Evolutionary conservation across 345 rosid genomes (phyloP), one percentile per base, ranked within the genome.

Genomic region (Eutrema yunnanense): DNA sequence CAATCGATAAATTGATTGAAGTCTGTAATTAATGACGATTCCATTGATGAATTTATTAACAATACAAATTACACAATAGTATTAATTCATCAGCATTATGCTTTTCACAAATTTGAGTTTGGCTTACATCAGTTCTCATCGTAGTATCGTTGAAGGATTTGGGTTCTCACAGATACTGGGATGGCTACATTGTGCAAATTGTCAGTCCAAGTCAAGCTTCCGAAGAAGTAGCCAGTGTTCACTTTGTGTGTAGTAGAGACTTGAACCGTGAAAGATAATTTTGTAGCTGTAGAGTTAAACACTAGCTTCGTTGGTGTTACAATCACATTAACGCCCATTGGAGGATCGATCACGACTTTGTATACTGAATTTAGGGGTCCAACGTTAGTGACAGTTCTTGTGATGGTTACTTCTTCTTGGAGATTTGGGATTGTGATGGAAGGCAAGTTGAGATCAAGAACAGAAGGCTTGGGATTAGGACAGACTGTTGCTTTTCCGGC

Each of bases 381-480:
- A 19, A 79, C 84, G 34, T 85, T 85, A 11, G 81, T 87, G 5
- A 87, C 70, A 0, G 74, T 82, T 74, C 92, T 73, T 3, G 76
- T 75, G 37, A 67, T 55, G 43, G 65, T 53, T 6, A 29, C 56
- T 48, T 58, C 67, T 22, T 65, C 68, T 62, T 19, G 49, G 13
- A 60, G 75, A 10, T 63, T 29, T 54, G 72, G 82, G 64, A 56
- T 78, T 33, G 85, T 55, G 26, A 22, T 22, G 26, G 26, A 22
- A 22, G 26, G 26, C 26, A 22, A 22, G 26, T 22, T 22, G 26
- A 87, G 62, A 29, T 82, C 80, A 5, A 72, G 62, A 26, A 75
- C 41, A 0, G 72, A 68, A 6, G 76, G 75, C 2, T 46, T 69
- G 3, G 73, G 62, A 37, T 38, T 73, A 0, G 84, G 76, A 62